Conservation (phyloP, 345 rosid genomes). For the Sisymbrium altissimum region DNA sequence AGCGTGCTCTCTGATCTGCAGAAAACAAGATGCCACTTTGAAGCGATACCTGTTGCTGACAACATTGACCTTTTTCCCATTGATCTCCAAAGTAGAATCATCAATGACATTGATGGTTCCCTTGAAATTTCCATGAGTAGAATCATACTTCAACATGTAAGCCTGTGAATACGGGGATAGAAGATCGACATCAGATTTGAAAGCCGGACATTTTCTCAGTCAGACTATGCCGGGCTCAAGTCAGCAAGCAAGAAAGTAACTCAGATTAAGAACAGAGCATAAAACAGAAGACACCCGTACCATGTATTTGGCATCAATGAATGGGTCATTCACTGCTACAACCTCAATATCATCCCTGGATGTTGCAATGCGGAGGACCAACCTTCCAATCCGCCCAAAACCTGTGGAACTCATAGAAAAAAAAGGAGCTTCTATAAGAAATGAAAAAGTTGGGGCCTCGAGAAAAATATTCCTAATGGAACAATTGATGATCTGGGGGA, state of each 20-base stretch:
- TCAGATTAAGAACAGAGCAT: conserved; percentile 1
- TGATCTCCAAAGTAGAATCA: conserved; percentile 81
- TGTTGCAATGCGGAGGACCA: conserved; percentile 87
- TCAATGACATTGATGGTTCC: conserved; percentile 77
- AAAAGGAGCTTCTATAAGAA: neutral
- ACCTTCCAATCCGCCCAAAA: conserved; percentile 97
- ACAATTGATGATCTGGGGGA: neutral
- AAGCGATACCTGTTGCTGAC: conserved; percentile 62
- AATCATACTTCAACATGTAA: conserved; percentile 96
- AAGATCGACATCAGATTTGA: conserved; percentile 3
- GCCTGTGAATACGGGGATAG: conserved; percentile 47
- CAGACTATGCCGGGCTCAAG: neutral
- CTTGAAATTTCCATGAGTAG: conserved; percentile 85
- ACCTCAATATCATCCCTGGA: conserved; percentile 86
- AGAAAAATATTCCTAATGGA: neutral
- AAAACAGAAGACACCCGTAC: conserved; percentile 38
- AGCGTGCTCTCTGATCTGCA: neutral
- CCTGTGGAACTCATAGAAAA: conserved; percentile 43
- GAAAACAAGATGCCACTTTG: conserved; percentile 11
- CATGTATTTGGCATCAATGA: conserved; percentile 92
- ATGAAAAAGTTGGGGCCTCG: neutral
- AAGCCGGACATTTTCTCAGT: neutral
- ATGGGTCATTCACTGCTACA: conserved; percentile 97
- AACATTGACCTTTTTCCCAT: conserved; percentile 76
- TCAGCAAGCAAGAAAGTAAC: neutral